Base-by-base conservation (phyloP, 306 rosid genomes). In the Macrotyloma uniflorum region DNA sequence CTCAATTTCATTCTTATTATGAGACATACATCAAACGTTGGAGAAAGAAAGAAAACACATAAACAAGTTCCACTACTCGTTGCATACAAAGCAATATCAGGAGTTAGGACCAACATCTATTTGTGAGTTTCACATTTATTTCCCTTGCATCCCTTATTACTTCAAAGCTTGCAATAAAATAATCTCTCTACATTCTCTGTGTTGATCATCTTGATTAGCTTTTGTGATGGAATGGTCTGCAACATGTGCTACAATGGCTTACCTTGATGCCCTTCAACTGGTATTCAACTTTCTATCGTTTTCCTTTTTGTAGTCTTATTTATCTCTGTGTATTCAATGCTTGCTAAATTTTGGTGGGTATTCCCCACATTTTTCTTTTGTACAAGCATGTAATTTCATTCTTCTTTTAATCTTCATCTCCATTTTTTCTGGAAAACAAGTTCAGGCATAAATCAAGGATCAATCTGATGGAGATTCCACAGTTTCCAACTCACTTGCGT, bases 201-300 rank as follows among this genome's bases (percentile, higher is more conserved):
- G 13, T 43, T 67, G 12, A 42, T 77, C 62, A 30, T 69, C 6
- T 58, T 38, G 30, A 40, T 58, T 49, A 10, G 12, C 38, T 55
- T 35, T 46, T 36, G 50, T 46, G 30, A 82, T 83, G 96, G 93
- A 87, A 42, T 87, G 91, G 90, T 91, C 93, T 51, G 70, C 91
- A 75, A 57, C 81, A 76, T 85, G 65, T 79, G 93, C 96, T 57
- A 76, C 89, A 64, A 83, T 67, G 58, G 93, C 96, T 74, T 88
- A 82, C 73, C 89, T 90, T 70, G 90, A 90, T 74, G 79, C 91
- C 80, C 85, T 87, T 74, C 83, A 78, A 74, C 64, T 89, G 86
- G 91, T 88, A 70, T 74, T 61, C 20, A 49, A 28, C 19, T 46
- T 66, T 71, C 23, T 42, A 18, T 32, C 43, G 18, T 58, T 32